These are phyloP conservation scores for Cyanidium caldarium DNA, from an alignment of 23 red algal species.

Conservation along the genomic window DNA sequence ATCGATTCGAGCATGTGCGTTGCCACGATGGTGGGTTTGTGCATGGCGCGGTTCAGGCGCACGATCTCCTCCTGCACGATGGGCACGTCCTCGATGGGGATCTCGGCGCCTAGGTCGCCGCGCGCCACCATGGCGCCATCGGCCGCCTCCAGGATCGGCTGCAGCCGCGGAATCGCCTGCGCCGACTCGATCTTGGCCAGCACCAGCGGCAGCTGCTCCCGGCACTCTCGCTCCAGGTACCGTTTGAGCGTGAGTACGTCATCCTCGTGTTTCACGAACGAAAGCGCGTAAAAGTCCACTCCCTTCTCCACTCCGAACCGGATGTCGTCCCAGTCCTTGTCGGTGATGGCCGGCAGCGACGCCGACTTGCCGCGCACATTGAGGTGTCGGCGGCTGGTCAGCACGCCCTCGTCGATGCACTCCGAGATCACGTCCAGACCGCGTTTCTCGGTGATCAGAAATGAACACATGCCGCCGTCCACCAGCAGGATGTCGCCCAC, in stretches of 20 bases:
- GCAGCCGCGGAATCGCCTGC: constrained; percentile 53
- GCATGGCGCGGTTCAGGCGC: constrained; percentile 52
- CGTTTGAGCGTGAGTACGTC: constrained; percentile 55
- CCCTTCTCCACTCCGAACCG: constrained; percentile 68
- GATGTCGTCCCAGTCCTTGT: constrained; percentile 99
- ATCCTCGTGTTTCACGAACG: constrained; percentile 97
- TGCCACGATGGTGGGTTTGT: constrained; percentile 96
- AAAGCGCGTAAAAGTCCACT: constrained; percentile 94
- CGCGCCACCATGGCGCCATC: constrained; percentile 99
- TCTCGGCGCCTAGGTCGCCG: constrained; percentile 90
- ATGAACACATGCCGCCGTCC: constrained; percentile 93
- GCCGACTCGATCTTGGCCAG: constrained; percentile 97
- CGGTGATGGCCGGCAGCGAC: constrained; percentile 83
- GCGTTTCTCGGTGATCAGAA: constrained; percentile 45
- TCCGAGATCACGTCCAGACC: constrained; percentile 77
- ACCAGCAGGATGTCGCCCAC: constrained; percentile 85
- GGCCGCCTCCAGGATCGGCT: constrained; percentile 58
- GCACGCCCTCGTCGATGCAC: constrained; percentile 80
- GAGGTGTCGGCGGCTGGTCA: constrained; percentile 84
- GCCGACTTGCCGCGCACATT: constrained; percentile 97
- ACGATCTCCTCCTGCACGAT: constrained; percentile 94
- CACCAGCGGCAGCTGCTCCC: constrained; percentile 39
- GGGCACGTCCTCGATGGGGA: constrained; percentile 94
- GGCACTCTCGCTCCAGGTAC: constrained; percentile 27
- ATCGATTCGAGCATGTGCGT: constrained; percentile 99